A percentile compares a stretch with the other conserved stretches of the same genome.
Conservation (phyloP, 2,329 filamentous ascomycete species). For the Curvularia lunata region DNA sequence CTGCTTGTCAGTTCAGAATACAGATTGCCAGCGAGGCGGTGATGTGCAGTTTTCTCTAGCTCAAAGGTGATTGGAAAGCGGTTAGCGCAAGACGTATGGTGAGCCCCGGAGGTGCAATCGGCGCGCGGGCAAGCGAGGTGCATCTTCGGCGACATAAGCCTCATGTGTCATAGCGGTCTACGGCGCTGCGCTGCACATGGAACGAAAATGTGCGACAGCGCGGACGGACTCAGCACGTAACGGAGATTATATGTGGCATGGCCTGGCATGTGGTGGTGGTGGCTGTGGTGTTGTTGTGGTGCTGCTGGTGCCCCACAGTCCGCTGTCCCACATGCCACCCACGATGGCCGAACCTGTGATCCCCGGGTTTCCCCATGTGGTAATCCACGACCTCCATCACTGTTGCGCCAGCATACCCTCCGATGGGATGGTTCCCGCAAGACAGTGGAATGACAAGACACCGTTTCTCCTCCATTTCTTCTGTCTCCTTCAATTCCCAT, state of each 20-base stretch:
- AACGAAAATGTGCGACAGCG: not conserved
- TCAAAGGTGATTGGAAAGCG: conserved; percentile 16
- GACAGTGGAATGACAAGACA: not conserved
- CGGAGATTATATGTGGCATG: conserved; percentile 9
- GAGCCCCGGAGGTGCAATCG: conserved; percentile 23
- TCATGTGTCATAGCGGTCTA: not conserved
- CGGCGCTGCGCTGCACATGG: not conserved
- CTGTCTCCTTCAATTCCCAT: not conserved
- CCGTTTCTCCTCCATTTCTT: not conserved
- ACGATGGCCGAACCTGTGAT: not conserved
- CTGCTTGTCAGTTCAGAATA: conserved; percentile 3
- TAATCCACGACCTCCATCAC: conserved; percentile 6
- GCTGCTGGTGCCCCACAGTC: conserved; percentile 15
- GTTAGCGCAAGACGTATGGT: conserved; percentile 25
- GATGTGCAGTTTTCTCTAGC: conserved; percentile 30
- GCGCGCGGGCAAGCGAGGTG: conserved; percentile 24
- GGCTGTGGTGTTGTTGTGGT: conserved; percentile 1
- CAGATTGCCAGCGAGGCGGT: conserved; percentile 17
- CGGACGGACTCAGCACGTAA: not conserved
- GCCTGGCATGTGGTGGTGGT: conserved; percentile 7
- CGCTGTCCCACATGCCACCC: conserved; percentile 9
- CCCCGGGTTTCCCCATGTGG: conserved; percentile 12
- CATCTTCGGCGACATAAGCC: conserved; percentile 16
- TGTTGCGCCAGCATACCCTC: not conserved
- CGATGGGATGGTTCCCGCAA: not conserved